Base-by-base conservation (phyloP, 495 filamentous ascomycete species). In the Penicillium soppii region DNA sequence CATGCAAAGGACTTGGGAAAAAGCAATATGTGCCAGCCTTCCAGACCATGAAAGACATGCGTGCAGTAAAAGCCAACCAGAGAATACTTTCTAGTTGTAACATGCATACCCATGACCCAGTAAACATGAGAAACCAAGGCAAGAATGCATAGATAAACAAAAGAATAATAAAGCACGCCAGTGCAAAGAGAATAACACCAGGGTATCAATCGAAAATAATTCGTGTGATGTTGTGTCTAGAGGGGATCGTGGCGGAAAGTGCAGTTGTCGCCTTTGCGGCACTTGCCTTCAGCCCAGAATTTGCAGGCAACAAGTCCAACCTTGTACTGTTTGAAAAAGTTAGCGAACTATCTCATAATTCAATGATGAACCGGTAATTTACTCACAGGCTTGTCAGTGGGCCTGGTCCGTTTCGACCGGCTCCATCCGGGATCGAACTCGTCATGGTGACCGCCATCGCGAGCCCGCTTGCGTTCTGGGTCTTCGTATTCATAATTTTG, bases 221-320 rank as follows among this genome's bases (percentile, higher is more conserved):
- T 23, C 13, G 23, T 52, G 30, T 30, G 27, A 33, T 16, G 17
- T 36, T 8, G 13, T 23, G n/a, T 21, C 44, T 33, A 47, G 7
- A 47, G 43, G 10, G 43, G 10, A 52, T 77, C 74, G 19, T 96
- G 91, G 37, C 88, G 76, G 69, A 83, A 96, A 1, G 89, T 94
- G 66, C 91, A 96, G 27, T 86, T 85, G 15, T 88, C 86, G 4
- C 91, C 91, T 67, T 95, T 94, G 15, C 77, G 75, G 69, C 91
- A 96, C 65, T 85, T 85, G 13, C 90, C 90, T 49, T 88, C 79
- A 5, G 79, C 73, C 76, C 79, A 96, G 68, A 90, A 95, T 41
- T 78, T 81, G 69, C 91, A 96, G 13, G 87, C 78, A 42, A 79
- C 73, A 25, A 69, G 54, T 42, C 69, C 69, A 40, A 62, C 67